phyloP scores from a whole-genome alignment of 805 yeast species.

The Alloascoidea africana region DNA sequence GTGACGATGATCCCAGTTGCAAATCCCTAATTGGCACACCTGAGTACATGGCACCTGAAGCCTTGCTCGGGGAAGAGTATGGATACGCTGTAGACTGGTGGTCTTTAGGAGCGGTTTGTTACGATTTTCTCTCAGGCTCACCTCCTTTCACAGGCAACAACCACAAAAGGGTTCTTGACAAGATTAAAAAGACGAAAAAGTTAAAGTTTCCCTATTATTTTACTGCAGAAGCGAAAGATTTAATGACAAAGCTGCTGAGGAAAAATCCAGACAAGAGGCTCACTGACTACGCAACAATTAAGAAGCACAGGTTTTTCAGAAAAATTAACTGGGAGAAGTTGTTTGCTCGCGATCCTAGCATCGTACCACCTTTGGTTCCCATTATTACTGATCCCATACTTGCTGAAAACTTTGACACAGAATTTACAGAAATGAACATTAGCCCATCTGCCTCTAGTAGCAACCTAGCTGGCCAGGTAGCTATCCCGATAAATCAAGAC shows the following conservation, averaged over 20 bases:
- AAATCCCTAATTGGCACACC: constrained; percentile 40
- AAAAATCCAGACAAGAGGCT: constrained; percentile 39
- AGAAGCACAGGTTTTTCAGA: constrained; percentile 44
- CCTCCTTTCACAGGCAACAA: constrained; percentile 64
- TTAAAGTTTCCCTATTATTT: constrained; percentile 44
- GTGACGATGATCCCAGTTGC: background rate
- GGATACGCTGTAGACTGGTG: constrained; percentile 59
- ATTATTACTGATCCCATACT: constrained; percentile 45
- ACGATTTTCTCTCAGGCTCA: constrained; percentile 50
- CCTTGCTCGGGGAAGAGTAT: constrained; percentile 44
- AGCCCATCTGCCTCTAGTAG: too few relatives aligned
- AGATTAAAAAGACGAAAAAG: constrained; percentile 37
- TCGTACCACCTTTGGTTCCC: constrained; percentile 48
- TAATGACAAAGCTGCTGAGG: constrained; percentile 35
- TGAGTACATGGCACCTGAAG: constrained; percentile 61
- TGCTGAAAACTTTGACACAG: constrained; percentile 60
- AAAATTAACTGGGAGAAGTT: constrained; percentile 41
- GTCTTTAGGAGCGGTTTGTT: constrained; percentile 54
- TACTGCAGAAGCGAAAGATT: constrained; percentile 48
- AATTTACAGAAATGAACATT: constrained; percentile 38
- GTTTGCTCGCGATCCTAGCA: constrained; percentile 22
- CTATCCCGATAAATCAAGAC: too few relatives aligned
- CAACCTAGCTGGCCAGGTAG: too few relatives aligned
- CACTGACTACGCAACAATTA: constrained; percentile 29
- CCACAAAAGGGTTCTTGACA: constrained; percentile 45